Conservation (phyloP, 768 basidiomycete species). For the Leccinum variicolor region DNA sequence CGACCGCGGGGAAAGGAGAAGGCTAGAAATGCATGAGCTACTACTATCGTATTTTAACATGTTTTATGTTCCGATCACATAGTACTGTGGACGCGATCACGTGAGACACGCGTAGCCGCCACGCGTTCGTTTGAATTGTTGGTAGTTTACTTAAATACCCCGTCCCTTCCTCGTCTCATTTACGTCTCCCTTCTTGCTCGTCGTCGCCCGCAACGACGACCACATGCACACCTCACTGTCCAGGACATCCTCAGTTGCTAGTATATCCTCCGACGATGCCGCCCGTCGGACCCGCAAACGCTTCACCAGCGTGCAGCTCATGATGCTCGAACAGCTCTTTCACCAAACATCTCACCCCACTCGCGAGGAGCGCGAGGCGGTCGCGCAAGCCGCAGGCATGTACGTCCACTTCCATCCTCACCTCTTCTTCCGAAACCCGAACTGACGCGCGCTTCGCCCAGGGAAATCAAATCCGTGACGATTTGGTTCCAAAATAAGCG, state of each 20-base stretch:
- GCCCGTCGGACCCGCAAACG: conserved; percentile 65
- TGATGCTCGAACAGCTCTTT: conserved; percentile 70
- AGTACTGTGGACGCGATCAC: conserved; percentile 23
- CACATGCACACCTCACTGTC: conserved; percentile 35
- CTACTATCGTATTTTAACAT: no score
- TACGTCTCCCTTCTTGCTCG: not conserved
- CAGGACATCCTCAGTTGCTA: conserved; percentile 54
- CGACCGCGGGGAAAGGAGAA: conserved; percentile 72
- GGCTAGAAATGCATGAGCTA: conserved; percentile 4
- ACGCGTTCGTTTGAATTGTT: conserved; percentile 29
- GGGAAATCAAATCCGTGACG: conserved; percentile 36
- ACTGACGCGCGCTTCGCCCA: conserved; percentile 13
- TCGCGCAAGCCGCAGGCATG: conserved; percentile 63
- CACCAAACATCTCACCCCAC: conserved; percentile 72
- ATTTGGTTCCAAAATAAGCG: conserved; percentile 37
- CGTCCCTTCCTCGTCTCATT: not conserved
- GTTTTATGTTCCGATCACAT: no score
- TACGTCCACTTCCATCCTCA: conserved; percentile 32
- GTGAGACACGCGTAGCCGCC: conserved; percentile 25
- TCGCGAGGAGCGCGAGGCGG: conserved; percentile 65
- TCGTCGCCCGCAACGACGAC: conserved; percentile 3
- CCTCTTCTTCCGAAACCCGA: not conserved
- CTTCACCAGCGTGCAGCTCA: conserved; percentile 65
- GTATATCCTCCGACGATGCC: conserved; percentile 51
- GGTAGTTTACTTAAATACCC: conserved; percentile 24